Conservation (phyloP, 1,284 basidiomycete genomes). For the Ceraceosorus guamensis region DNA sequence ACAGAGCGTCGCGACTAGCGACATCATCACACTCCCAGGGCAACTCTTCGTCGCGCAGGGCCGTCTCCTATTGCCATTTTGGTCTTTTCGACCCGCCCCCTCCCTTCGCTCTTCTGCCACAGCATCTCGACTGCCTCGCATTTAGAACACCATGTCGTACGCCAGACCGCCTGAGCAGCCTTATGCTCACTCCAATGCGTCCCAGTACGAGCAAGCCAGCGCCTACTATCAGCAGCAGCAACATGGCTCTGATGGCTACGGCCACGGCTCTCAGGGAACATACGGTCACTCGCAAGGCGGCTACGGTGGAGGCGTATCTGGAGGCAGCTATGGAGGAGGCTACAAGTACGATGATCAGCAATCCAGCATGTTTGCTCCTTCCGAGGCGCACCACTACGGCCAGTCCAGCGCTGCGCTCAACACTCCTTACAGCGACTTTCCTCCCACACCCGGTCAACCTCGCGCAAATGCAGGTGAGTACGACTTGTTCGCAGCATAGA, state of each 20-base stretch:
- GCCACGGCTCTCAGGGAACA: background rate
- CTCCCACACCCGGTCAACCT: background rate
- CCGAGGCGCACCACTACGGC: background rate
- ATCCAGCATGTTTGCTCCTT: background rate
- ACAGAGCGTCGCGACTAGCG: too few relatives aligned
- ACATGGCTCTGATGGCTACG: background rate
- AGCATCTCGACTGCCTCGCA: too few relatives aligned
- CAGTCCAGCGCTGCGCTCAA: background rate
- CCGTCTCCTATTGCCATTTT: too few relatives aligned
- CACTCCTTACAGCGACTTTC: background rate
- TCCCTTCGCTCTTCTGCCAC: too few relatives aligned
- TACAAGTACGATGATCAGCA: background rate
- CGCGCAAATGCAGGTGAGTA: background rate
- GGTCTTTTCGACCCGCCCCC: too few relatives aligned
- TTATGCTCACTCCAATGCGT: constrained; percentile 42
- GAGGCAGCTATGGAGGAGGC: too few relatives aligned
- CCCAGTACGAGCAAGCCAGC: constrained; percentile 37
- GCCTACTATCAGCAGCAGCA: background rate
- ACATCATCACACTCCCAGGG: too few relatives aligned
- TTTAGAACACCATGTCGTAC: constrained; percentile 19
- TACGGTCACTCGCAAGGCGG: constrained; percentile 3
- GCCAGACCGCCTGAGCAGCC: constrained; percentile 36
- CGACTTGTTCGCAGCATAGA: background rate
- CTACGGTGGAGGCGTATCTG: background rate
- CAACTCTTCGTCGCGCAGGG: too few relatives aligned